These are phyloP conservation scores for Clausena lansium DNA, from an alignment of 345 rosid species.

Conservation along the genomic window DNA sequence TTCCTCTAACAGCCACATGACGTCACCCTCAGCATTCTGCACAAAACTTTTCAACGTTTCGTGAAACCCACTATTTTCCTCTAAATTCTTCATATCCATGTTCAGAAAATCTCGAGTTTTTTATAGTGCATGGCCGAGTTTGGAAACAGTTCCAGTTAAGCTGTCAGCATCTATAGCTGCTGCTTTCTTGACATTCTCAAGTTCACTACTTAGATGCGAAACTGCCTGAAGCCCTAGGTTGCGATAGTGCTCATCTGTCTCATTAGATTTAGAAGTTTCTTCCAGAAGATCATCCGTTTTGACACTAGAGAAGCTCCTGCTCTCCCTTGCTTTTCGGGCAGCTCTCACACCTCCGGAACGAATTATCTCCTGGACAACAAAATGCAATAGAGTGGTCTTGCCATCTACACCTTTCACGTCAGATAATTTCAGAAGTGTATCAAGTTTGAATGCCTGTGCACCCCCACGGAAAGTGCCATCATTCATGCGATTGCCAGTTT, in stretches of 20 bases:
- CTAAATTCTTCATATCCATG: constrained; percentile 64
- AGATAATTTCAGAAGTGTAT: constrained; percentile 88
- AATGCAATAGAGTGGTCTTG: constrained; percentile 94
- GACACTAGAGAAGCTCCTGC: constrained; percentile 61
- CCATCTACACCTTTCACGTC: constrained; percentile 97
- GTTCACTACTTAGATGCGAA: constrained; percentile 70
- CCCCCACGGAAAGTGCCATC: constrained; percentile 97
- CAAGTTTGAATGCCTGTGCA: constrained; percentile 97
- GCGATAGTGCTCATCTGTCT: constrained; percentile 63
- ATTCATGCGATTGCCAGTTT: constrained; percentile 99
- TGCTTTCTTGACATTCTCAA: constrained; percentile 85
- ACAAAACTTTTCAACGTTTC: constrained; percentile 71
- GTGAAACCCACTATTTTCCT: constrained; percentile 74
- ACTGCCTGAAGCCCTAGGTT: constrained; percentile 84
- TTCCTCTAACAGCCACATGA: constrained; percentile 63
- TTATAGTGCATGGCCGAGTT: constrained; percentile 54
- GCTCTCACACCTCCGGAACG: constrained; percentile 92
- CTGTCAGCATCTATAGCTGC: constrained; percentile 78
- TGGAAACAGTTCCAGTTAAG: constrained; percentile 72
- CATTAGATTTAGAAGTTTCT: constrained; percentile 48
- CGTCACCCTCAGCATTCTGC: constrained; percentile 66
- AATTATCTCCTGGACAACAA: constrained; percentile 90
- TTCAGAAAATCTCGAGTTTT: constrained; percentile 64
- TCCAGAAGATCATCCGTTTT: constrained; percentile 76
- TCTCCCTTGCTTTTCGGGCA: constrained; percentile 67